Percentiles rank a stretch among this genome's conserved stretches.
These are phyloP conservation scores for Diaporthe citri DNA, from an alignment of 2,329 filamentous ascomycete species.

Conservation along the genomic window DNA sequence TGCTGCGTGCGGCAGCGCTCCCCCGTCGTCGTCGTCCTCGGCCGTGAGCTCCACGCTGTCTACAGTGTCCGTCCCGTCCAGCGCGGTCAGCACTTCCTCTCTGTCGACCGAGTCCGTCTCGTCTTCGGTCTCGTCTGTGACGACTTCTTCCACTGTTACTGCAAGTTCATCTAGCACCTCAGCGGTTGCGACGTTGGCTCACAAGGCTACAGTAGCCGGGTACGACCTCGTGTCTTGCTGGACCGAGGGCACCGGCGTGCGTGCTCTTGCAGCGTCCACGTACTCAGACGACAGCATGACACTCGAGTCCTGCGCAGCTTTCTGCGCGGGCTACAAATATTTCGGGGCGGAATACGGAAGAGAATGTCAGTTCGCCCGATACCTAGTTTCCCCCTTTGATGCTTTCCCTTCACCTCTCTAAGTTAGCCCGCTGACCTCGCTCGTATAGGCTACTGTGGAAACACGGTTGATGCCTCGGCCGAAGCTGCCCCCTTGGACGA, in stretches of 20 bases:
- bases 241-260: slow-evolving; percentile 51
- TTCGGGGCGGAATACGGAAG: slow-evolving; percentile 55
- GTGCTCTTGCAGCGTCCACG: slow-evolving; percentile 52
- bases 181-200: slow-evolving; percentile 50
- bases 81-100: slow-evolving; percentile 41
- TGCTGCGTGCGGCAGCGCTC: slow-evolving; percentile 34
- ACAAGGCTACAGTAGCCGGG: slow-evolving; percentile 56
- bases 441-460: slow-evolving; percentile 53
- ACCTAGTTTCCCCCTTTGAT: neutral
- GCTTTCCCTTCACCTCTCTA: neutral
- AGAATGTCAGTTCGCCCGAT: slow-evolving; percentile 48
- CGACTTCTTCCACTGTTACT: slow-evolving; percentile 44
- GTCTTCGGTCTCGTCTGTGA: neutral
- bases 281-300: slow-evolving; percentile 54
- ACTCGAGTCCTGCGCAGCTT: slow-evolving; percentile 53
- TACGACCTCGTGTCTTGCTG: slow-evolving; percentile 62
- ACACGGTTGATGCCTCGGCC: slow-evolving; percentile 50
- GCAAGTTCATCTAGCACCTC: slow-evolving; percentile 36
- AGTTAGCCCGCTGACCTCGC: slow-evolving; percentile 22
- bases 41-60: slow-evolving; percentile 43
- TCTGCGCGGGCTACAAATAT: slow-evolving; percentile 52
- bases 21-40: neutral
- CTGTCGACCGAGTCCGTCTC: slow-evolving; percentile 30
- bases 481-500: slow-evolving; percentile 49
- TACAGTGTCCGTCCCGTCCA: slow-evolving; percentile 31